Conservation (phyloP, 169 alveolate genomes). For the Plasmodium inui region DNA sequence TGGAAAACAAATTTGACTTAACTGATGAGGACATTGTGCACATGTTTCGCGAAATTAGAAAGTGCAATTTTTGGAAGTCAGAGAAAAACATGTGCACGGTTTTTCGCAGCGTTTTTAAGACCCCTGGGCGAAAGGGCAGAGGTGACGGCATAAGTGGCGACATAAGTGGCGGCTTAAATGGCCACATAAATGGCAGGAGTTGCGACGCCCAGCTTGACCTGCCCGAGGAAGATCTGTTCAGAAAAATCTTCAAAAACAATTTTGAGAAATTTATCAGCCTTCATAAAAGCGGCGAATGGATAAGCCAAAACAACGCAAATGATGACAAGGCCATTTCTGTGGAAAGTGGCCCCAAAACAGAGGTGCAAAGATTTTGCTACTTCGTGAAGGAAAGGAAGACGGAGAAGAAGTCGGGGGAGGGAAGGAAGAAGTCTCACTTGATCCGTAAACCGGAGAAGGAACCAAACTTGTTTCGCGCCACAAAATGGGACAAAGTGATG, state of each 20-base stretch:
- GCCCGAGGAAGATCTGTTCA: not conserved
- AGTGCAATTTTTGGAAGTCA: conserved; percentile 21
- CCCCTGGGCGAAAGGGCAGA: not conserved
- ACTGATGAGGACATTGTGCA: conserved; percentile 35
- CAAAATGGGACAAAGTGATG: not conserved
- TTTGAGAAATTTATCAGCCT: conserved; percentile 5
- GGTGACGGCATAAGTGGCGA: not conserved
- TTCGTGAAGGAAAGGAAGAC: not conserved
- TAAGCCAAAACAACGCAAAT: not conserved
- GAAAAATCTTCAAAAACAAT: conserved; percentile 18
- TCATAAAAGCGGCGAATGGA: not conserved
- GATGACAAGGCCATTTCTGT: not conserved
- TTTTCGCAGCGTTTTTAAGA: conserved; percentile 17
- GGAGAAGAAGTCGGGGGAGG: not conserved
- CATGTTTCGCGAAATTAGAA: conserved; percentile 30
- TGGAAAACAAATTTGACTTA: conserved; percentile 24
- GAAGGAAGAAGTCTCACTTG: not conserved
- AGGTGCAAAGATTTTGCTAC: not conserved
- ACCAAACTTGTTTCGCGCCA: too few relatives aligned
- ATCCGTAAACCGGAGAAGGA: not conserved
- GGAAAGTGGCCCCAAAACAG: not conserved
- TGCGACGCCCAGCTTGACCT: not conserved
- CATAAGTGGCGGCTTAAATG: not conserved
- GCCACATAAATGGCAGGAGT: too few relatives aligned
- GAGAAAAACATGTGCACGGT: conserved; percentile 59